phyloP scores from a whole-genome alignment of 768 basidiomycete species.

The Calocera viscosa region DNA sequence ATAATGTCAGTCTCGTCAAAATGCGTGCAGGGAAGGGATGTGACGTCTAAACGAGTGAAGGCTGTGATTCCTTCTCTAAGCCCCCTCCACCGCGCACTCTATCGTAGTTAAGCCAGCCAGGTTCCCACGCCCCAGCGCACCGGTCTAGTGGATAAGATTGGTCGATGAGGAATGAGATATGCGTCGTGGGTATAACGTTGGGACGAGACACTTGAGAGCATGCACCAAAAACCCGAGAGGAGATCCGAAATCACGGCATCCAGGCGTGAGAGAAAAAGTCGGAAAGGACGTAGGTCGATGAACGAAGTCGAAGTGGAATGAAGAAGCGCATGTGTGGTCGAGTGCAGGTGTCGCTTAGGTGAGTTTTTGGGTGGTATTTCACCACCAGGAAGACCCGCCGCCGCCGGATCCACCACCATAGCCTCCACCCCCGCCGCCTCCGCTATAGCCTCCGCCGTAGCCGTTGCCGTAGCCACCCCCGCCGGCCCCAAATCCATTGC shows the following conservation, averaged over 20 bases:
- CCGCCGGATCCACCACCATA: slow-evolving; percentile 39
- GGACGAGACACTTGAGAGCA: slow-evolving; percentile 9
- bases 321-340: slow-evolving; percentile 4
- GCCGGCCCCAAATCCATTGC: slow-evolving; percentile 31
- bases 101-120: slow-evolving; percentile 4
- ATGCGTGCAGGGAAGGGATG: not conserved
- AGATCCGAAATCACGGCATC: slow-evolving; percentile 8
- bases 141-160: slow-evolving; percentile 8
- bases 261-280: not conserved
- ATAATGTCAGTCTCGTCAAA: slow-evolving; percentile 8
- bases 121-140: slow-evolving; percentile 7
- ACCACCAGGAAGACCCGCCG: slow-evolving; percentile 20
- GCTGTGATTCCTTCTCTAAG: not conserved
- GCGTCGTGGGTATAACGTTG: slow-evolving; percentile 8
- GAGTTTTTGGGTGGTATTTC: not conserved
- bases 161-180: slow-evolving; percentile 9
- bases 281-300: not conserved
- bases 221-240: slow-evolving; percentile 8
- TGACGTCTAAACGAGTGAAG: slow-evolving; percentile 2
- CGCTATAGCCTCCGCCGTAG: slow-evolving; percentile 25
- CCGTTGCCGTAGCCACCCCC: slow-evolving; percentile 22
- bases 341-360: not conserved
- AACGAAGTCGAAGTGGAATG: not conserved
- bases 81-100: not conserved
- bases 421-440: slow-evolving; percentile 28